Base-by-base conservation (phyloP, 1,284 basidiomycete genomes). In the Leucoagaricus sp. region DNA sequence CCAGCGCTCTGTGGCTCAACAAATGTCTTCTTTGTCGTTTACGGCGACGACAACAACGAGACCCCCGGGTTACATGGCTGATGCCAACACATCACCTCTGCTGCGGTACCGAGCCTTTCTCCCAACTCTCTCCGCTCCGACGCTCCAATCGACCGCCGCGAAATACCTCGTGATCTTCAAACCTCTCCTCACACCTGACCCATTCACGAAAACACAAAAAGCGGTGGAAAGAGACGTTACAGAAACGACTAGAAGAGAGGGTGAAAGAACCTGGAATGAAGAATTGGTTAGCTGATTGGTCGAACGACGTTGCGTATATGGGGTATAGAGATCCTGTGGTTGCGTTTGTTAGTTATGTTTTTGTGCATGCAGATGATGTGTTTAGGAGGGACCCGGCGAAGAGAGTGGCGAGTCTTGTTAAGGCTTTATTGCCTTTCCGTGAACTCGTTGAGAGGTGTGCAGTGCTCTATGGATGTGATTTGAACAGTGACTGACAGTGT, bases 241-340 rank as follows among this genome's bases (percentile, higher is more conserved):
- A 98, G 74, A 72, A 78, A 55, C 80, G 96, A 3, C 80, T 98
- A 38, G 78, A 93, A 67, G 79, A 82, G 26, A 84, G 95, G 4
- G 93, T 93, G 0, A 73, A 77, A 0, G 79, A 83, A n/a, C 78
- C 82, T 0, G 70, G 70, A 13, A 72, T 75, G 50, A 84, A 84
- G 63, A 96, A 82, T 76, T 99, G 96, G 96, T 81, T 99, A 31
- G 82, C 83, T 54, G 94, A 97, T 57, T 99, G 96, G 96, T 99
- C 96, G 96, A 97, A 98, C 73, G 93, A 98, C 41, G 83, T 74
- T 8, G 96, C 95, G 23, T 93, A 92, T 69, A 89, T 92, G 87
- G 87, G 76, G 4, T 92, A 91, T 66, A 82, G 93, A 47, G 93
- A 97, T 64, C 89, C 96, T 4, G 92, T 98, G 34, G 89, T 98